A percentile compares a stretch with the other conserved stretches of the same genome.
phyloP scores from a whole-genome alignment of 306 rosid species.

The Castanea mollissima region DNA sequence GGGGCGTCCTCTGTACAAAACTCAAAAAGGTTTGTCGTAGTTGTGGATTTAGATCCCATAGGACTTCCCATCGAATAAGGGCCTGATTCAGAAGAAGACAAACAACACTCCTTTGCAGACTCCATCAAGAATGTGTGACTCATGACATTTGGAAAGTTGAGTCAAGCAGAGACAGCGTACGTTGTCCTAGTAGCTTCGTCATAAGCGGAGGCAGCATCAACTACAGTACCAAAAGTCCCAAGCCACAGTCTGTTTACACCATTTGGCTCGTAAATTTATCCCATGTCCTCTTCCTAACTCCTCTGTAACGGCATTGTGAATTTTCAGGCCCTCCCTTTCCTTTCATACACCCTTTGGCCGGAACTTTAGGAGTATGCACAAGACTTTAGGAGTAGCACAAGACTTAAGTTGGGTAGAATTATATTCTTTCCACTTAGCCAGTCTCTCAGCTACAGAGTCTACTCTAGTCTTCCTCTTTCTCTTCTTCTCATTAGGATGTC shows the following conservation, averaged over 20 bases:
- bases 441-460: slow-evolving; percentile 61
- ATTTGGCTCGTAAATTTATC: slow-evolving; percentile 80
- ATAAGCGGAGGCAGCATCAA: slow-evolving; percentile 69
- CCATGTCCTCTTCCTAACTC: slow-evolving; percentile 98
- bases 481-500: slow-evolving; percentile 31
- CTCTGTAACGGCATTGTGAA: slow-evolving; percentile 64
- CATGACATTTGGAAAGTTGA: slow-evolving; percentile 52
- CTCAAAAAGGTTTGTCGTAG: slow-evolving; percentile 52
- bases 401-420: slow-evolving; percentile 34
- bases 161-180: slow-evolving; percentile 75
- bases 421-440: slow-evolving; percentile 71
- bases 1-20: slow-evolving; percentile 26
- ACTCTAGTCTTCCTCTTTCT: slow-evolving; percentile 76
- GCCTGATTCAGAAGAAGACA: slow-evolving; percentile 31
- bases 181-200: slow-evolving; percentile 95
- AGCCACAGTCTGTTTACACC: slow-evolving; percentile 76
- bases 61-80: slow-evolving; percentile 39
- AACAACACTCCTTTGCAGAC: background rate
- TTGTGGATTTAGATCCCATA: slow-evolving; percentile 40
- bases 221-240: slow-evolving; percentile 67
- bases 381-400: slow-evolving; percentile 33
- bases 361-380: slow-evolving; percentile 37
- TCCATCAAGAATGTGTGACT: no score
- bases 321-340: slow-evolving; percentile 97
- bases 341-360: slow-evolving; percentile 90